phyloP scores from a whole-genome alignment of 2,329 filamentous ascomycete species.

The Hypoxylon sp. region DNA sequence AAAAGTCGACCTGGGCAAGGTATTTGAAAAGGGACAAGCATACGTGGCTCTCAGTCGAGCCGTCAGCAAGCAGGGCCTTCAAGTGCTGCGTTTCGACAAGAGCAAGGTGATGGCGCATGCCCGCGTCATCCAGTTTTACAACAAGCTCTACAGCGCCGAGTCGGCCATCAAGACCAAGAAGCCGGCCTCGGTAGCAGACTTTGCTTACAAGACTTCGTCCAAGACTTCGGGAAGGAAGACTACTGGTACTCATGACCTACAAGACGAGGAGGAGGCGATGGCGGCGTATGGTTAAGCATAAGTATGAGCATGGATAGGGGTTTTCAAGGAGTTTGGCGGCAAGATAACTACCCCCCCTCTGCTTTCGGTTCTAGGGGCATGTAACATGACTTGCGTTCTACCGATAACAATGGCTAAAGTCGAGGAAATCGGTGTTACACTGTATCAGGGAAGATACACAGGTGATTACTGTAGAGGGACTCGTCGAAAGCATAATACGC shows the following conservation, averaged over 20 bases:
- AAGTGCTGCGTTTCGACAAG: slow-evolving; percentile 88
- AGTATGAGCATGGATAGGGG: neutral
- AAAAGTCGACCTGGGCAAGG: slow-evolving; percentile 88
- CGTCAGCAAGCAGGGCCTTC: slow-evolving; percentile 83
- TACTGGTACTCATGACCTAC: slow-evolving; percentile 44
- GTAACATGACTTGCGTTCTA: neutral
- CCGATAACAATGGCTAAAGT: neutral
- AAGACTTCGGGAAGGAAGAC: slow-evolving; percentile 26
- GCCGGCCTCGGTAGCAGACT: slow-evolving; percentile 50
- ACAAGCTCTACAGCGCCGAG: slow-evolving; percentile 78
- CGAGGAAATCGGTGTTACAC: neutral
- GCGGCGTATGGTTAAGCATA: slow-evolving; percentile 54
- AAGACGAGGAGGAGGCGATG: slow-evolving; percentile 61
- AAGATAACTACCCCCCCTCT: neutral
- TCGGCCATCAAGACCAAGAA: slow-evolving; percentile 51
- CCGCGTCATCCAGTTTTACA: slow-evolving; percentile 85
- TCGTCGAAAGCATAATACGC: too few species aligned
- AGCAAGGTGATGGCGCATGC: slow-evolving; percentile 94
- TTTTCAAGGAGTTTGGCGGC: neutral
- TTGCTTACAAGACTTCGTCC: slow-evolving; percentile 47
- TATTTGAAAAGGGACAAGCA: slow-evolving; percentile 97
- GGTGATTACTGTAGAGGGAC: neutral
- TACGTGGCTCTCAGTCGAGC: slow-evolving; percentile 96
- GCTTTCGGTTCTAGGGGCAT: neutral
- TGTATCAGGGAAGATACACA: neutral